These are phyloP conservation scores for Lachancea kluyveri DNA, from an alignment of 805 yeast species.

Conservation along the genomic window DNA sequence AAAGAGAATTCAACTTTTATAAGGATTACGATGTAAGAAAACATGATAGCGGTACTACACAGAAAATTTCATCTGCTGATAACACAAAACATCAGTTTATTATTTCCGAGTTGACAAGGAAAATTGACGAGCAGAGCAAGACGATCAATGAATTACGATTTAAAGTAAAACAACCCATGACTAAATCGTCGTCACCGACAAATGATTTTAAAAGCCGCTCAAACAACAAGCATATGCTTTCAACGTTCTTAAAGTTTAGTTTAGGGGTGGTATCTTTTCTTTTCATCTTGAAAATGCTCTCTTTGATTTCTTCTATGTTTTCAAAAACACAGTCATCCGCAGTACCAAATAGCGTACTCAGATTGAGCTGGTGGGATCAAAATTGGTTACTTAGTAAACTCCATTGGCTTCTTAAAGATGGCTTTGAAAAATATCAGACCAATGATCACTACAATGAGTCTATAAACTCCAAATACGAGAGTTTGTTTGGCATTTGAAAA, in stretches of 20 bases:
- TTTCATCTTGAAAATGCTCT: too few relatives aligned
- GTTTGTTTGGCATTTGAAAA: slow-evolving; percentile 4
- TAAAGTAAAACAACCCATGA: too few relatives aligned
- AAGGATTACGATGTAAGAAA: slow-evolving; percentile 16
- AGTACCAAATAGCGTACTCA: slow-evolving; percentile 1
- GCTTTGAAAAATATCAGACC: slow-evolving; percentile 4
- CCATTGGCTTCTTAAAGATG: slow-evolving; percentile 19
- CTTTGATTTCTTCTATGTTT: too few relatives aligned
- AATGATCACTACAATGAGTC: slow-evolving; percentile 3
- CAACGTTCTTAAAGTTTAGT: too few relatives aligned
- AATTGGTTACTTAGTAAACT: slow-evolving; percentile 13
- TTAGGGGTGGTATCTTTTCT: too few relatives aligned
- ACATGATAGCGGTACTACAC: too few relatives aligned
- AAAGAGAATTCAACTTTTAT: slow-evolving; percentile 25
- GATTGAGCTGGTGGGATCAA: slow-evolving; percentile 22
- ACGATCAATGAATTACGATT: slow-evolving; percentile 14
- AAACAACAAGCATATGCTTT: too few relatives aligned
- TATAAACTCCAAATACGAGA: slow-evolving; percentile 3
- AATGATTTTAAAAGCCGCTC: too few relatives aligned
- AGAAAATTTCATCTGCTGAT: too few relatives aligned
- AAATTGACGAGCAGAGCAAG: slow-evolving; percentile 24
- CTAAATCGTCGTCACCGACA: too few relatives aligned
- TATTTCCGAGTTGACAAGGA: slow-evolving; percentile 24
- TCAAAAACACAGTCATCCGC: neutral
- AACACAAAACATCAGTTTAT: slow-evolving; percentile 23